Conservation (phyloP, 306 rosid species). For the Rubus parviflorus region DNA sequence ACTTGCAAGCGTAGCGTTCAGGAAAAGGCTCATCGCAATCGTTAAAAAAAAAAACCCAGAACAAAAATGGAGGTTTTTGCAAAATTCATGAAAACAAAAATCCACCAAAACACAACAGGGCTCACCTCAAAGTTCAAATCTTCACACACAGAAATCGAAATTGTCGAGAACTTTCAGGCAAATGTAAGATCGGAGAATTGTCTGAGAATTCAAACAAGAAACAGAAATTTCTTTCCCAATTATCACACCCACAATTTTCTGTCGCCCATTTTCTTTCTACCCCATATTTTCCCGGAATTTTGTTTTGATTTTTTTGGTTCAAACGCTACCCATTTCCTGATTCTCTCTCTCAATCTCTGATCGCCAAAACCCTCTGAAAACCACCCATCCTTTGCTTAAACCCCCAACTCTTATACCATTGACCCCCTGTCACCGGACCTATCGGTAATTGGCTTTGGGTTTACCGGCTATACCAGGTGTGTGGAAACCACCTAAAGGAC, state of each 20-base stretch:
- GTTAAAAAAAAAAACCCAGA: constrained; percentile 19
- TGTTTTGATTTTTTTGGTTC: constrained; percentile 8
- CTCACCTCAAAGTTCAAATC: constrained; percentile 62
- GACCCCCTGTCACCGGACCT: constrained; percentile 59
- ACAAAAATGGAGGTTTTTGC: constrained; percentile 27
- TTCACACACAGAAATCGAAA: constrained; percentile 29
- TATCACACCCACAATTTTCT: constrained; percentile 12
- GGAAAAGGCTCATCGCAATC: constrained; percentile 32
- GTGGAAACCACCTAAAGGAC: constrained; percentile 53
- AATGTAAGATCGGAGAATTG: constrained; percentile 54
- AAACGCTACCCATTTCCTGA: constrained; percentile 35
- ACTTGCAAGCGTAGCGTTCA: constrained; percentile 13
- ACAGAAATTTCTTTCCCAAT: constrained; percentile 19
- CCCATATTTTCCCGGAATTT: constrained; percentile 31
- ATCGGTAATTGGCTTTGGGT: constrained; percentile 35
- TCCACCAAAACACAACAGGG: constrained; percentile 23
- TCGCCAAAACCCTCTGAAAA: constrained; percentile 75
- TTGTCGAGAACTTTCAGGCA: constrained; percentile 37
- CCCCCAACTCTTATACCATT: constrained; percentile 77
- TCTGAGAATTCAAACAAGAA: constrained; percentile 30
- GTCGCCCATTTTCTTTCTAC: constrained; percentile 32
- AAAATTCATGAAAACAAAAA: background rate
- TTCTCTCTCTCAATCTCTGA: constrained; percentile 35
- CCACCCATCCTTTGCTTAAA: constrained; percentile 55
- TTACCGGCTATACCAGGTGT: constrained; percentile 56